Percentiles rank a stretch among this genome's conserved stretches.
Evolutionary conservation across 202 grass and related monocot genomes (phyloP).

Genomic region (Hordeum pubiflorum): DNA sequence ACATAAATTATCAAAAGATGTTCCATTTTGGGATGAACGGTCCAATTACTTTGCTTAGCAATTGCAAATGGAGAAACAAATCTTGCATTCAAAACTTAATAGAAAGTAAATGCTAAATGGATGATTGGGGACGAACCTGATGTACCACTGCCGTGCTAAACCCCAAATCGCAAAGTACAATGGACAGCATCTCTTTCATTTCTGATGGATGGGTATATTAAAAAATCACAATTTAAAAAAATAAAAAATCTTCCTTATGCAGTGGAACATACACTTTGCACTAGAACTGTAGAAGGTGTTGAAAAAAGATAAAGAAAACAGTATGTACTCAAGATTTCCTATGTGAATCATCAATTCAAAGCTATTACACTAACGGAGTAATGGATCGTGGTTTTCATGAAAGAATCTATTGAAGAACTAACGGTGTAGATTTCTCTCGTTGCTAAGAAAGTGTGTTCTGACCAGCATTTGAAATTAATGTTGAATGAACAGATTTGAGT

Average conservation of each 20-base stretch:
- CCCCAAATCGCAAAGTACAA: constrained; percentile 70
- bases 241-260: background rate
- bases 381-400: constrained; percentile 1
- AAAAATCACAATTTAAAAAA: constrained; percentile 6
- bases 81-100: background rate
- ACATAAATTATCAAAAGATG: background rate
- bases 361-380: background rate
- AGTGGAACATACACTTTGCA: background rate
- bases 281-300: background rate
- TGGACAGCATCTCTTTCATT: constrained; percentile 88
- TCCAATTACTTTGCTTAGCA: background rate
- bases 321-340: background rate
- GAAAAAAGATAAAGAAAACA: constrained; percentile 18
- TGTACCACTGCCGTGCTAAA: constrained; percentile 87
- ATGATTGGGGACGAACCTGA: constrained; percentile 45
- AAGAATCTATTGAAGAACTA: constrained; percentile 4
- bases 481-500: background rate
- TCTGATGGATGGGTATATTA: constrained; percentile 49
- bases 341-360: background rate
- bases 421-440: background rate
- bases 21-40: background rate
- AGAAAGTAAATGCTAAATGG: constrained; percentile 8
- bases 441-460: background rate
- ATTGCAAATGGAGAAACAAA: background rate
- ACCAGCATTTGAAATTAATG: background rate